These are phyloP conservation scores for Tremella mesenterica DNA, from an alignment of 768 basidiomycete genomes.

Conservation along the genomic window DNA sequence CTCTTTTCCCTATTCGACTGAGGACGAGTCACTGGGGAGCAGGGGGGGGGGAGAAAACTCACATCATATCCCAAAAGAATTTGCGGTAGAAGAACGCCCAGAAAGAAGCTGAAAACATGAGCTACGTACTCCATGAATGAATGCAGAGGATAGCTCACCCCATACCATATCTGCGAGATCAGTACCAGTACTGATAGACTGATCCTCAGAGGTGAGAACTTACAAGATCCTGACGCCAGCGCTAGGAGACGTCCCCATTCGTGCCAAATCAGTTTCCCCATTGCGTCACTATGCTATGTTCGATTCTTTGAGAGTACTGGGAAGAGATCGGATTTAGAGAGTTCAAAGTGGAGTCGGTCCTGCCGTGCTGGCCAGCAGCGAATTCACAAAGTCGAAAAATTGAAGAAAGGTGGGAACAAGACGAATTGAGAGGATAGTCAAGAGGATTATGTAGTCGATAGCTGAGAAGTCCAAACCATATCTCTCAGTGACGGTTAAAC, in stretches of 20 bases:
- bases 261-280: conserved; percentile 33
- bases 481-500: too few relatives aligned
- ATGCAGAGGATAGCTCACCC: conserved; percentile 33
- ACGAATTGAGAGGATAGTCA: too few relatives aligned
- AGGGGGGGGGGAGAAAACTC: conserved; percentile 1
- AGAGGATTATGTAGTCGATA: too few relatives aligned
- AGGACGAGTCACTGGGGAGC: neutral
- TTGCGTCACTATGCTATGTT: conserved; percentile 6
- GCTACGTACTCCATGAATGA: conserved; percentile 53
- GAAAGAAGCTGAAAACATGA: conserved; percentile 56
- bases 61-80: conserved; percentile 90
- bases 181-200: neutral
- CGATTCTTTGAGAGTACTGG: neutral
- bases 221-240: conserved; percentile 32
- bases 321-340: neutral
- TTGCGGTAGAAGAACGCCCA: conserved; percentile 79
- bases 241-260: conserved; percentile 35
- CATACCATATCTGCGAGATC: conserved; percentile 3
- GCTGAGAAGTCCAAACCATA: too few relatives aligned
- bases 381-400: neutral
- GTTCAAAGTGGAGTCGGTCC: neutral
- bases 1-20: too few relatives aligned
- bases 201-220: conserved; percentile 2
- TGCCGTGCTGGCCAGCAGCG: conserved; percentile 1
- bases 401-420: neutral